Base-by-base conservation (phyloP, 441 rosid genomes). In the Eutrema salsugineum region DNA sequence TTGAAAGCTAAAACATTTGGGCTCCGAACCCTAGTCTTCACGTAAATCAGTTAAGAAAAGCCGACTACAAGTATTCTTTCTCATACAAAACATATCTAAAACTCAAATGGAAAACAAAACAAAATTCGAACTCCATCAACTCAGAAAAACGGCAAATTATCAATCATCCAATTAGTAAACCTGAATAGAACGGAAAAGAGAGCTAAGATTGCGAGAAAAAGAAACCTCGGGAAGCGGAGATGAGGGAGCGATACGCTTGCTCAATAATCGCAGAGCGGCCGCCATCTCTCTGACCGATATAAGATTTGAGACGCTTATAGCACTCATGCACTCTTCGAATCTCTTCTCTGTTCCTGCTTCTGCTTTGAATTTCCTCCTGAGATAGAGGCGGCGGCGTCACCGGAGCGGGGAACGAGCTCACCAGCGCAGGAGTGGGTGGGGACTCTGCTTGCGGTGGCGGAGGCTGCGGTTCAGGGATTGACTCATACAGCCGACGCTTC, bases 321-420 rank as follows among this genome's bases (percentile, higher is more conserved):
- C 77, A 77, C 53, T 94, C 98, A 81, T 90, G 94, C 57, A 90
- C 87, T 79, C 69, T 78, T 56, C 86, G 86, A 85, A 94, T 87
- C 85, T 89, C 98, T 40, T 92, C 97, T 80, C 82, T 80, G 71
- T 92, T 92, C 79, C 91, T 82, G 80, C 82, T 79, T 75, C 87
- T 85, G 3, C 79, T 68, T 60, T 79, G 71, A 71, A 89, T 78
- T 73, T 89, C 96, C 60, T 89, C 97, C 71, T 85, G 94, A 4
- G 97, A 87, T 39, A 82, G 86, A 64, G 89, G 87, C 28, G 91
- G 85, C 49, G 94, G 89, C 17, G 91, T 80, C 57, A 79, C 74
- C 14, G 91, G 92, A 61, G 81, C 75, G 5, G 81, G 61, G 16
- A 85, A 85, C 12, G 83, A 76, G 78, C 72, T 80, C 1, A 64